Evolutionary conservation across 2,329 filamentous ascomycete species (phyloP), one percentile per base, ranked within the genome.

Genomic region (Cladosporium austrohemisphaericum): DNA sequence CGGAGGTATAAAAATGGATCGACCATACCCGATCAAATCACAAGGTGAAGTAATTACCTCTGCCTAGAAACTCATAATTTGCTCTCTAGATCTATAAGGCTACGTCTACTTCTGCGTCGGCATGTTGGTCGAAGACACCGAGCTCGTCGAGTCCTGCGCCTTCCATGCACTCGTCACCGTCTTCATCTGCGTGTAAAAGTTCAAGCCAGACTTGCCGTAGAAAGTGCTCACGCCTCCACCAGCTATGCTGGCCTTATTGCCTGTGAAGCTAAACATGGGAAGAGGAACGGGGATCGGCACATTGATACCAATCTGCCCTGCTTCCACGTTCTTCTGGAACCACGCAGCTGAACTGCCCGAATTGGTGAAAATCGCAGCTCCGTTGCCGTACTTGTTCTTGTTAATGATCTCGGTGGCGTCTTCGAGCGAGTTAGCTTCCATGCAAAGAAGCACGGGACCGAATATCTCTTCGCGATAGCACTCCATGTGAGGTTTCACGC

Each of bases 111-210:
- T 60, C 38, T 84, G 80, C 25, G 80, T 85, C 18, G 92, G 92
- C 92, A 97, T 97, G 54, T 86, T 80, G 10, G 94, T 88, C 62
- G 84, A 82, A 10, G 91, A 90, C 79, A 91, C 92, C 57, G 83
- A 86, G 47, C 83, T 84, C 43, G 93, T 79, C 1, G 89, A 91
- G 72, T 96, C 91, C 64, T 91, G 83, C 53, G 79, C 83, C 63
- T 82, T 82, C 93, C 93, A 98, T 66, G 94, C 72, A 58, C 88
- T 85, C 48, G 93, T 98, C 41, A 97, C 93, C 2, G 93, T 97
- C 86, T 98, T 97, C 65, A 86, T 80, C 74, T 97, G 92, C 3
- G 93, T 98, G 72, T 95, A 97, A 68, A 98, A 98, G 66, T 86
- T 84, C 65, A 98, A 72, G 19, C 92, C 93, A 1, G 90, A 88